These are phyloP conservation scores for Candida adriatica DNA, from an alignment of 805 yeast genomes.

Conservation along the genomic window DNA sequence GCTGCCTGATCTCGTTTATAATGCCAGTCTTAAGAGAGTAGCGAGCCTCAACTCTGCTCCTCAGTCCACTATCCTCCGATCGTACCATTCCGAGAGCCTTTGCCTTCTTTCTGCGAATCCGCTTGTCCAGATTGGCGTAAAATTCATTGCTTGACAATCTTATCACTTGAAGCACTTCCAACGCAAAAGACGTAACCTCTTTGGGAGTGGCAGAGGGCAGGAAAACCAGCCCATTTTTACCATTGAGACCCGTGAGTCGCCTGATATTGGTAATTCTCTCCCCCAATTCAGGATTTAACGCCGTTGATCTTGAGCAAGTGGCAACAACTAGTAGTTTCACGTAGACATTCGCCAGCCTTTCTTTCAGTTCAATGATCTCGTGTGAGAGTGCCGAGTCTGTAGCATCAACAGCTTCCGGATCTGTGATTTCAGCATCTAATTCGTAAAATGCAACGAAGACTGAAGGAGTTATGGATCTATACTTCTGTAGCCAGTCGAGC, in stretches of 20 bases:
- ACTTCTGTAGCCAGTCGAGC: conserved; percentile 47
- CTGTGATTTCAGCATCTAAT: conserved; percentile 27
- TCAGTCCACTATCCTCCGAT: conserved; percentile 4
- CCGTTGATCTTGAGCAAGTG: conserved; percentile 25
- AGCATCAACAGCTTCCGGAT: conserved; percentile 15
- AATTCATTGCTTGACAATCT: conserved; percentile 38
- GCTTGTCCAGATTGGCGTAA: conserved; percentile 35
- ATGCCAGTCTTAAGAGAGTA: conserved; percentile 45
- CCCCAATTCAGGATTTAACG: conserved; percentile 26
- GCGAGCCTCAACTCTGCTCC: conserved; percentile 28
- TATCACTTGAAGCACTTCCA: conserved; percentile 31
- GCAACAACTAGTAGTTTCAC: conserved; percentile 31
- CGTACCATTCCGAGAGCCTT: conserved; percentile 12
- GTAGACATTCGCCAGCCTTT: conserved; percentile 24
- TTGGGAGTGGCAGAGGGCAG: conserved; percentile 31
- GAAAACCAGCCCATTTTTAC: conserved; percentile 38
- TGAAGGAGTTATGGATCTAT: conserved; percentile 39
- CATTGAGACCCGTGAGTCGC: conserved; percentile 35
- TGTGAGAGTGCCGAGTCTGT: conserved; percentile 29
- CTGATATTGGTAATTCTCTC: conserved; percentile 33
- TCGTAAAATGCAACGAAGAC: conserved; percentile 40
- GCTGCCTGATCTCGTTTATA: conserved; percentile 41
- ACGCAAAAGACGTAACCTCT: conserved; percentile 35
- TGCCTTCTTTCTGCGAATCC: conserved; percentile 32
- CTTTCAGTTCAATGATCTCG: conserved; percentile 31